Percentiles rank a stretch among this genome's conserved stretches.
Conservation (phyloP, 2,329 filamentous ascomycete genomes). For the Lasiodiplodia citricola region DNA sequence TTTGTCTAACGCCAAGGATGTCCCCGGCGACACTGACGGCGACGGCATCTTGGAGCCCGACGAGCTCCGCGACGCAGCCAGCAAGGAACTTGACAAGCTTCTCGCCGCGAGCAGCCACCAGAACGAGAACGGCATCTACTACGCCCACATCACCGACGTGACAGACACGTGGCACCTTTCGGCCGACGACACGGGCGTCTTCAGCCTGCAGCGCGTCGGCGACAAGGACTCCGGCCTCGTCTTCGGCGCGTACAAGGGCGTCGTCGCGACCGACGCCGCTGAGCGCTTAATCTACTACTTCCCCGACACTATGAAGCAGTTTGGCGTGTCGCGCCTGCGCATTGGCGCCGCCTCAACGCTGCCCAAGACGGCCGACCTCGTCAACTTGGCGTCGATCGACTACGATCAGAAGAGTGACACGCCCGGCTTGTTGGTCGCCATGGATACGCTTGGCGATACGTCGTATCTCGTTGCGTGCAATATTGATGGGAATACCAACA, state of each 20-base stretch:
- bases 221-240: not conserved
- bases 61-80: no score
- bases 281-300: not conserved
- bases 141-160: no score
- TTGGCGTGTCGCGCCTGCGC: not conserved
- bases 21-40: no score
- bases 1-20: no score
- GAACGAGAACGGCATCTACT: no score
- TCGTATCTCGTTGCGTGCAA: not conserved
- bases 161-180: conserved; percentile 32
- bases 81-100: no score
- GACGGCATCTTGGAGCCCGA: no score
- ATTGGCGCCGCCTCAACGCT: not conserved
- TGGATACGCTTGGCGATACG: not conserved
- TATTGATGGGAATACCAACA: not conserved
- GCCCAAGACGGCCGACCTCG: not conserved
- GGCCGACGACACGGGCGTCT: not conserved
- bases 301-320: not conserved
- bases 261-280: not conserved
- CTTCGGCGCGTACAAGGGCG: not conserved
- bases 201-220: not conserved
- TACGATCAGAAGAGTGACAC: not conserved
- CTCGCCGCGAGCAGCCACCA: no score
- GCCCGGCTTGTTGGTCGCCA: not conserved
- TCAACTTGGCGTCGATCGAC: not conserved